These are phyloP conservation scores for Aurinia saxatilis DNA, from an alignment of 345 rosid species.

Conservation along the genomic window DNA sequence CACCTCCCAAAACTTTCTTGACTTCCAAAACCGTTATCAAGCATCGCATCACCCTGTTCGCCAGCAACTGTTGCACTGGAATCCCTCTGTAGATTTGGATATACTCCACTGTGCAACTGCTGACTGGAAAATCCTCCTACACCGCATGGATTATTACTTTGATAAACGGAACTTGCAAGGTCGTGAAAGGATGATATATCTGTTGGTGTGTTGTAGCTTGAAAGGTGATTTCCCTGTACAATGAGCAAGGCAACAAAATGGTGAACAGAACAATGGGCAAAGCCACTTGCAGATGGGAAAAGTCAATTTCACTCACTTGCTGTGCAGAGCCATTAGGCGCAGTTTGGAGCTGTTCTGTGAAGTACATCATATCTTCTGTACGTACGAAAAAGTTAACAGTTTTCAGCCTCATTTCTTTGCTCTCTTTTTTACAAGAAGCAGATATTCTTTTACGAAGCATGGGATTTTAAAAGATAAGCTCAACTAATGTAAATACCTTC, in stretches of 20 bases:
- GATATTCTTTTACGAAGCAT: background rate
- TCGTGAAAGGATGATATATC: slow-evolving; percentile 13
- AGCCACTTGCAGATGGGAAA: background rate
- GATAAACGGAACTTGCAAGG: slow-evolving; percentile 24
- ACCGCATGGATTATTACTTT: slow-evolving; percentile 22
- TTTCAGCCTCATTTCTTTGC: slow-evolving; percentile 5
- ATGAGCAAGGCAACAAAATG: slow-evolving; percentile 6
- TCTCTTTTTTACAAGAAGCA: background rate
- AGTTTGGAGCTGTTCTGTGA: slow-evolving; percentile 41
- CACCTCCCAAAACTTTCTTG: slow-evolving; percentile 94
- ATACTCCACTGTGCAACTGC: slow-evolving; percentile 20
- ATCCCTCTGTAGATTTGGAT: slow-evolving; percentile 27
- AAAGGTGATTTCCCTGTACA: slow-evolving; percentile 19
- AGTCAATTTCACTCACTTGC: slow-evolving; percentile 41
- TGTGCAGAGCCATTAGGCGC: slow-evolving; percentile 27
- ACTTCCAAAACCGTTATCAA: slow-evolving; percentile 48
- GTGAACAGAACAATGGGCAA: slow-evolving; percentile 8
- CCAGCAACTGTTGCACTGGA: slow-evolving; percentile 23
- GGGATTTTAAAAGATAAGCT: background rate
- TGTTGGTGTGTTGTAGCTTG: slow-evolving; percentile 16
- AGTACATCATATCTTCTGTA: slow-evolving; percentile 43
- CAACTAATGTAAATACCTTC: slow-evolving; percentile 40
- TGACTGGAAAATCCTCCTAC: slow-evolving; percentile 30
- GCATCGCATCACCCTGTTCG: slow-evolving; percentile 32
- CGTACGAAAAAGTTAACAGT: background rate